Evolutionary conservation across 176 grass and related monocot genomes (phyloP), one percentile per base, ranked within the genome.

Genomic region (Thalia dealbata): DNA sequence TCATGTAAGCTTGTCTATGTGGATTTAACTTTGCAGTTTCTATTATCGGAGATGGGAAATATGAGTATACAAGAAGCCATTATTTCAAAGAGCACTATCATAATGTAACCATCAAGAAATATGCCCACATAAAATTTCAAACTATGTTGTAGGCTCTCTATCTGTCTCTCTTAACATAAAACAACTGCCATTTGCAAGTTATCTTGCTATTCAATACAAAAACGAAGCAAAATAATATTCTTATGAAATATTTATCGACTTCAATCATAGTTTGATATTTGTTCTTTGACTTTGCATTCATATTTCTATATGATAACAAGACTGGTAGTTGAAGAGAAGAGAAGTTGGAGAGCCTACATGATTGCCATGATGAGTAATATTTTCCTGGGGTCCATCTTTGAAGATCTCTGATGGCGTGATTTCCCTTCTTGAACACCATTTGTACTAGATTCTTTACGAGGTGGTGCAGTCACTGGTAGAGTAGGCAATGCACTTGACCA

Each of bases 321-420:
- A 22, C 21, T 68, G 19, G 38, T 68, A 10, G n/a, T 1, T 15
- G 12, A 43, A 68, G 15, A 43, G 18, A 22, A 30, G 26, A 52
- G 45, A 51, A 54, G 26, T 51, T 30, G 15, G 69, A 50, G 69
- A 69, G 58, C 76, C 82, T 88, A 97, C 95, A 97, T 51, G 76
- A 97, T 90, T 32, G 95, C 90, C 83, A 97, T 70, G 45, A 82
- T 76, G 74, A 97, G 90, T 81, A 97, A 81, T 77, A 97, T 92
- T 78, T 91, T 92, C 61, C 87, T 99, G 13, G 87, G 95, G 73
- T 99, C 95, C 77, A 93, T 91, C 75, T 87, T 87, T 56, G 90
- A 87, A 26, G 86, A 81, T 78, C 64, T 93, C 48, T 88, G 87
- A 82, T 88, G 85, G 15, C 89, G 82, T 41, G 72, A 15, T 15